Evolutionary conservation across 768 basidiomycete genomes (phyloP).

Genomic region (Lactarius evosmus): DNA sequence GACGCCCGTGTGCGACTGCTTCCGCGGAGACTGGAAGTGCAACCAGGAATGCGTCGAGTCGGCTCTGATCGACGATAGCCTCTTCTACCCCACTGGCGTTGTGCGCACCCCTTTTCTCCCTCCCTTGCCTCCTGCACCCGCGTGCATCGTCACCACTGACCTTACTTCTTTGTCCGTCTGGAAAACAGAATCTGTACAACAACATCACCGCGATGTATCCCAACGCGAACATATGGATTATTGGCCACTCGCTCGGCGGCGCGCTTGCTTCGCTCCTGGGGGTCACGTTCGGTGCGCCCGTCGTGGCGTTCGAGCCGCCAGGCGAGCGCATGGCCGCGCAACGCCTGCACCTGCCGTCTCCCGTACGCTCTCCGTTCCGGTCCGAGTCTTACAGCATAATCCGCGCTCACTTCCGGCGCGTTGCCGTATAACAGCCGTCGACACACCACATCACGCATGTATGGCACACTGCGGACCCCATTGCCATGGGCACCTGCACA

Average conservation of each 20-base stretch:
- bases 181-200: slow-evolving; percentile 78
- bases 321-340: slow-evolving; percentile 57
- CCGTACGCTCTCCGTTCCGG: slow-evolving; percentile 47
- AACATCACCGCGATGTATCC: slow-evolving; percentile 92
- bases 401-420: not conserved
- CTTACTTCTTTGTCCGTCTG: not conserved
- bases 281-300: slow-evolving; percentile 87
- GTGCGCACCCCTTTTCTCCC: slow-evolving; percentile 45
- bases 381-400: not conserved
- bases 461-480: slow-evolving; percentile 92
- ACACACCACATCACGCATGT: slow-evolving; percentile 79
- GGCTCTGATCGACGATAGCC: slow-evolving; percentile 71
- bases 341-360: slow-evolving; percentile 82
- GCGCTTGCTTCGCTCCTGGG: slow-evolving; percentile 81
- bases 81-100: slow-evolving; percentile 85
- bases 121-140: too few relatives aligned
- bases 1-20: slow-evolving; percentile 90
- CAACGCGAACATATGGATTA: slow-evolving; percentile 83
- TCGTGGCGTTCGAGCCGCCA: slow-evolving; percentile 87
- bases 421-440: slow-evolving; percentile 51
- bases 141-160: not conserved
- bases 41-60: slow-evolving; percentile 77
- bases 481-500: slow-evolving; percentile 80
- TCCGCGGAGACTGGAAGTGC: slow-evolving; percentile 70
- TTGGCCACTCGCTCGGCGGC: slow-evolving; percentile 84